phyloP scores from a whole-genome alignment of 2,329 filamentous ascomycete genomes.

The Aspergillus chevalieri region DNA sequence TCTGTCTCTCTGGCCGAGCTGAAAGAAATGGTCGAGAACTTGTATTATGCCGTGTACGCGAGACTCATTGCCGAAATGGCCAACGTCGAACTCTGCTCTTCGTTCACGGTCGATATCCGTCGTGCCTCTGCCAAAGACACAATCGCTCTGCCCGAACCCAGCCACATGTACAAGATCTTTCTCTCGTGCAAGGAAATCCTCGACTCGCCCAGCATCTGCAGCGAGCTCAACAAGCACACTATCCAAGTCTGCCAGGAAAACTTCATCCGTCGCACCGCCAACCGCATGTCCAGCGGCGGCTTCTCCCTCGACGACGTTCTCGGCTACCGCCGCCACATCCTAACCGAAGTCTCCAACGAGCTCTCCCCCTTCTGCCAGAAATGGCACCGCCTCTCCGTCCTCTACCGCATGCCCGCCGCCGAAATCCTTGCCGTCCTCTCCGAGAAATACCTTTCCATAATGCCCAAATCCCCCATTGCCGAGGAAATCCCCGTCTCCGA shows the following conservation, averaged over 20 bases:
- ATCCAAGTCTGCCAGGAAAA: slow-evolving; percentile 23
- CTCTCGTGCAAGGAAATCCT: slow-evolving; percentile 28
- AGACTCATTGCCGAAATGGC: slow-evolving; percentile 33
- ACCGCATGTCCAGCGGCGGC: slow-evolving; percentile 9
- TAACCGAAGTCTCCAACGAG: slow-evolving; percentile 16
- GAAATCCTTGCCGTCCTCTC: slow-evolving; percentile 27
- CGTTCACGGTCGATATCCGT: slow-evolving; percentile 20
- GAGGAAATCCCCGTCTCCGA: slow-evolving; percentile 10
- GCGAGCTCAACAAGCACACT: slow-evolving; percentile 18
- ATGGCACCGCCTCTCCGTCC: slow-evolving; percentile 25
- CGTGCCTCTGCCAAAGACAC: slow-evolving; percentile 10
- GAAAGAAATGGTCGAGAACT: slow-evolving; percentile 29
- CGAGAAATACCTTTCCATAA: slow-evolving; percentile 30
- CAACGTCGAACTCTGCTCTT: slow-evolving; percentile 29
- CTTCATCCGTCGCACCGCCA: slow-evolving; percentile 21
- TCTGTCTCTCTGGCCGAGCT: slow-evolving; percentile 22
- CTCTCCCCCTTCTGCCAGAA: slow-evolving; percentile 19
- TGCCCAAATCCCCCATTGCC: slow-evolving; percentile 9
- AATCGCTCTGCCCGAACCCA: slow-evolving; percentile 26
- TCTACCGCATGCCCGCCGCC: slow-evolving; percentile 23
- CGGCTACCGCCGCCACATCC: slow-evolving; percentile 24
- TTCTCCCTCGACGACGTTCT: slow-evolving; percentile 19
- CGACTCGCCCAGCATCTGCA: slow-evolving; percentile 22
- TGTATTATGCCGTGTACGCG: slow-evolving; percentile 33
- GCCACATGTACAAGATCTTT: slow-evolving; percentile 30